Percentiles rank a stretch among this genome's conserved stretches.
phyloP scores from a whole-genome alignment of 805 yeast species.

The Sungouiozyma intestinalis region DNA sequence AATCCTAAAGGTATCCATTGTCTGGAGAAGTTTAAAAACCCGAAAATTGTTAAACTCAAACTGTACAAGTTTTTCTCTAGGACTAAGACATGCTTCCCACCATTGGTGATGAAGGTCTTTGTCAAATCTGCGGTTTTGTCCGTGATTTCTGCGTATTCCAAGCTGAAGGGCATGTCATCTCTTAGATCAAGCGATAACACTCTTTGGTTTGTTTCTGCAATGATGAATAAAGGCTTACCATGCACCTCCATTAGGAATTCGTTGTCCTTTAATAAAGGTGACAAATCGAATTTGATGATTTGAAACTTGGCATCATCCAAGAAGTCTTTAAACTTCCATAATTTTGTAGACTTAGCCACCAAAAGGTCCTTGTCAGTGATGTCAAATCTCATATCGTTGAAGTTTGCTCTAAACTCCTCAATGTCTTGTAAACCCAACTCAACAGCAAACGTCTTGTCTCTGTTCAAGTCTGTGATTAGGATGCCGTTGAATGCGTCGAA shows the following conservation, averaged over 20 bases:
- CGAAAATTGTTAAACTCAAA: constrained; percentile 1
- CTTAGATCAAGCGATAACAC: constrained; percentile 1
- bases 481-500: constrained; percentile 1
- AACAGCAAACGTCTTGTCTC: background rate
- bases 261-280: constrained; percentile 1
- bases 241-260: constrained; percentile 1
- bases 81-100: background rate
- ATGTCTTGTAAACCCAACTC: background rate
- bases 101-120: background rate
- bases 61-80: constrained; percentile 5
- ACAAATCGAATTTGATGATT: constrained; percentile 1
- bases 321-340: constrained; percentile 2
- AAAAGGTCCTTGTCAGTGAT: background rate
- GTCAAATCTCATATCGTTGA: background rate
- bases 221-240: background rate
- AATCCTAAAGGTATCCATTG: constrained; percentile 13
- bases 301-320: background rate
- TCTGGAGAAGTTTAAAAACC: background rate
- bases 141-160: constrained; percentile 1
- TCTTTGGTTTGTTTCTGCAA: constrained; percentile 7
- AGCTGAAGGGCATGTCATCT: background rate
- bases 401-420: background rate
- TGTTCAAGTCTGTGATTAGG: constrained; percentile 1
- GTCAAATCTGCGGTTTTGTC: background rate
- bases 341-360: background rate